A percentile compares a stretch with the other conserved stretches of the same genome.
phyloP scores from a whole-genome alignment of 192 early-diverging fungal species.

The Chytriomyces sp. region DNA sequence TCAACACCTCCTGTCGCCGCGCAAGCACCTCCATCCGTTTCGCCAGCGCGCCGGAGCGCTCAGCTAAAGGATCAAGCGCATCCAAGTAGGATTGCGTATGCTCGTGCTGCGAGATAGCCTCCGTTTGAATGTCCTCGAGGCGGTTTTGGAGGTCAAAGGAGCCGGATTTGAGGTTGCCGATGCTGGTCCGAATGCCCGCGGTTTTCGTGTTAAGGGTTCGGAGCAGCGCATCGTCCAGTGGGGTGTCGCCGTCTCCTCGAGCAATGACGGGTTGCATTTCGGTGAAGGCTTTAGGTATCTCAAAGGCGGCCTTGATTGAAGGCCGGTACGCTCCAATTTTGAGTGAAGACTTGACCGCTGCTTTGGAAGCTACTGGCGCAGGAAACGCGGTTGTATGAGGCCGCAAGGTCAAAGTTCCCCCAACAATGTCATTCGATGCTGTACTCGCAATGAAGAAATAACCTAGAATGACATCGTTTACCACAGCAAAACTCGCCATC shows the following conservation, averaged over 20 bases:
- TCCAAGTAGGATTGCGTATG: neutral
- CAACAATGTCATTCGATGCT: neutral
- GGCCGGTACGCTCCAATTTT: neutral
- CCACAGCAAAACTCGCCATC: conserved; percentile 1
- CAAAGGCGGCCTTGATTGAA: conserved; percentile 7
- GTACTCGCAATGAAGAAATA: conserved; percentile 11
- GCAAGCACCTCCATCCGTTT: conserved; percentile 9
- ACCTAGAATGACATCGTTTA: conserved; percentile 15
- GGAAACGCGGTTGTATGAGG: neutral
- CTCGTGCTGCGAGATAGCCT: conserved; percentile 9
- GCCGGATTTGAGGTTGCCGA: neutral
- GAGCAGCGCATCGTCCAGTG: conserved; percentile 4
- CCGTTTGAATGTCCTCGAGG: conserved; percentile 21
- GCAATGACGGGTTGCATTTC: conserved; percentile 6
- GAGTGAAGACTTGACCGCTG: neutral
- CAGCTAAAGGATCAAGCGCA: neutral
- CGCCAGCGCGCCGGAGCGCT: conserved; percentile 8
- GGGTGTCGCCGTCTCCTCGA: neutral
- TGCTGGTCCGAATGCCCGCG: neutral
- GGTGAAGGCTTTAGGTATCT: conserved; percentile 3
- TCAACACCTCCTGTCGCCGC: neutral
- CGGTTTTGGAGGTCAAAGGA: conserved; percentile 1
- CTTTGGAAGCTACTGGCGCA: too few species aligned
- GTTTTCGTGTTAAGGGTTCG: conserved; percentile 10
- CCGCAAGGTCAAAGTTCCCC: neutral